These are phyloP conservation scores for Kuraishia molischiana DNA, from an alignment of 805 yeast genomes.

Conservation along the genomic window DNA sequence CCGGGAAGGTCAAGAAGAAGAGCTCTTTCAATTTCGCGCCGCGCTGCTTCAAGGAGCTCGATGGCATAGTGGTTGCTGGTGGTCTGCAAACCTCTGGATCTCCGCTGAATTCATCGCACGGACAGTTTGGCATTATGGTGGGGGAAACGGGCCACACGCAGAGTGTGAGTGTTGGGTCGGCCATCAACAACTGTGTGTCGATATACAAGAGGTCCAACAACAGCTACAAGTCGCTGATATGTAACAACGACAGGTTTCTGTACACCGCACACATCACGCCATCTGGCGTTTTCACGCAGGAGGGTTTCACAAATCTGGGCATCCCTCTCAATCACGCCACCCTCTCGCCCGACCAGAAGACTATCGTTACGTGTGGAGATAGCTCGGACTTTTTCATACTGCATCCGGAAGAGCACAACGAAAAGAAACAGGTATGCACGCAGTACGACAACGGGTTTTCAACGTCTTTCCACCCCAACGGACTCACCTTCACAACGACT, in stretches of 20 bases:
- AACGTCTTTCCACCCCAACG: constrained; percentile 68
- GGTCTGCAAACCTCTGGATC: constrained; percentile 22
- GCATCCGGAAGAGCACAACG: constrained; percentile 26
- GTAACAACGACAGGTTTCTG: constrained; percentile 75
- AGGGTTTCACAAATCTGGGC: constrained; percentile 37
- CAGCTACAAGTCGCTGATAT: constrained; percentile 50
- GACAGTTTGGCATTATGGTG: constrained; percentile 51
- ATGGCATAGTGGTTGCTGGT: constrained; percentile 39
- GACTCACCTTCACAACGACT: constrained; percentile 62
- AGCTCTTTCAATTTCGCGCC: constrained; percentile 52
- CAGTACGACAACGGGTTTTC: constrained; percentile 77
- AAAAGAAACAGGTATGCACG: constrained; percentile 31
- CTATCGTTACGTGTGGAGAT: constrained; percentile 69
- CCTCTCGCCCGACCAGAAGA: constrained; percentile 51
- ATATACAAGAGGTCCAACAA: constrained; percentile 32
- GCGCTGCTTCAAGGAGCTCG: constrained; percentile 53
- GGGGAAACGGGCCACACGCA: constrained; percentile 35
- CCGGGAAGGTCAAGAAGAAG: constrained; percentile 13
- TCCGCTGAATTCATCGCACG: constrained; percentile 36
- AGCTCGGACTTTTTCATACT: constrained; percentile 51
- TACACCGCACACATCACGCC: constrained; percentile 53
- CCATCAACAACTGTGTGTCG: constrained; percentile 74
- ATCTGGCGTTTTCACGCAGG: constrained; percentile 29
- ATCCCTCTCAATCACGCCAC: constrained; percentile 71
- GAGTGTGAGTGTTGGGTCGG: constrained; percentile 60